Evolutionary conservation across 75 land plant genomes (phyloP).

Genomic region (Selaginella tamariscina): DNA sequence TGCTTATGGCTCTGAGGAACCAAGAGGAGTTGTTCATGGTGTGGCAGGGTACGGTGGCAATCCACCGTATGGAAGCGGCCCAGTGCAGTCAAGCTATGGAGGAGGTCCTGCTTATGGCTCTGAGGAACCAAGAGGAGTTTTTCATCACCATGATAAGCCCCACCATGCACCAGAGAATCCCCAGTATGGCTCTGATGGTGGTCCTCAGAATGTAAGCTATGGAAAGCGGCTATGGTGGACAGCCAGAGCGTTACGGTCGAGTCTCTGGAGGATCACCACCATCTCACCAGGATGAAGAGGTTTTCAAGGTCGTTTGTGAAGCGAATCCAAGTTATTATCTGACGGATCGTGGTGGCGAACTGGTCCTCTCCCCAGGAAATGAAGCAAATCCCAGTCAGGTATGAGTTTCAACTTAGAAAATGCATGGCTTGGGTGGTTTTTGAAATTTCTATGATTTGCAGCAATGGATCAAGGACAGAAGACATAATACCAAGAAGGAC

Average conservation of each 20-base stretch:
- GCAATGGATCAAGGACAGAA: slow-evolving; percentile 9
- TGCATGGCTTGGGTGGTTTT: no score
- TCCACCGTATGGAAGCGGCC: not conserved
- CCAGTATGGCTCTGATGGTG: not conserved
- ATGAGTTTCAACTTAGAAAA: no score
- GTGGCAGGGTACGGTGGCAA: not conserved
- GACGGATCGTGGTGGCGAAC: not conserved
- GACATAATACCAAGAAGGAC: not conserved
- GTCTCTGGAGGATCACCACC: not conserved
- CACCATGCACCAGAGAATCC: not conserved
- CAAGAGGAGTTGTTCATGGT: no score
- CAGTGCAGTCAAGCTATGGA: not conserved
- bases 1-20: not conserved
- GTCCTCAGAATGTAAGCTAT: not conserved
- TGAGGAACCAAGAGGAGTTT: not conserved
- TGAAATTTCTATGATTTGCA: not conserved
- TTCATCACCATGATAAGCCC: not conserved
- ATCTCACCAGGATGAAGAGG: not conserved
- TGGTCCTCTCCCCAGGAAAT: not conserved
- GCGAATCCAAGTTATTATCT: not conserved
- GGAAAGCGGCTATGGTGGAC: not conserved
- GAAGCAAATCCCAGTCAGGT: not conserved
- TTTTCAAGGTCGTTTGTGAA: not conserved
- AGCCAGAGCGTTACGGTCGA: not conserved
- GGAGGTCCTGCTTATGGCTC: not conserved